A percentile compares a stretch with the other conserved stretches of the same genome.
Conservation (phyloP, 768 basidiomycete species). For the Amanita inopinata region DNA sequence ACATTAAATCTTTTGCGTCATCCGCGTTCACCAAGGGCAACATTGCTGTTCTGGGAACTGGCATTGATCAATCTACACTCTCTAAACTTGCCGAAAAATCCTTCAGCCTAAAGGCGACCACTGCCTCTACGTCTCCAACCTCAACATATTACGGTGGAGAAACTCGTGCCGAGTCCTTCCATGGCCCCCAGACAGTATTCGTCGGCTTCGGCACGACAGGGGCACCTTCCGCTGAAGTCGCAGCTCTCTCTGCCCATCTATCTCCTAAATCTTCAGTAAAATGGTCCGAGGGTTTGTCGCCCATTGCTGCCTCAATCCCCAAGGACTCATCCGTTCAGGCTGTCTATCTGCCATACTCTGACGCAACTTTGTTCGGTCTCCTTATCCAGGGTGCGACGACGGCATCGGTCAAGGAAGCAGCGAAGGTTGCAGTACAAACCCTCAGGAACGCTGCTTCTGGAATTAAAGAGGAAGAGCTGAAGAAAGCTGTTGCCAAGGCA, state of each 20-base stretch:
- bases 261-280: constrained; percentile 77
- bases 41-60: constrained; percentile 80
- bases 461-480: constrained; percentile 60
- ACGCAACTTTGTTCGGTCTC: constrained; percentile 82
- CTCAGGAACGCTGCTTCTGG: constrained; percentile 55
- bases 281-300: constrained; percentile 71
- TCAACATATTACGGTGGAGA: constrained; percentile 75
- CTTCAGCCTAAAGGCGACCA: constrained; percentile 36
- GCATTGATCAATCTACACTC: constrained; percentile 67
- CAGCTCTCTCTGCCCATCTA: constrained; percentile 72
- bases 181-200: constrained; percentile 68
- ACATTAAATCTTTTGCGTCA: constrained; percentile 67
- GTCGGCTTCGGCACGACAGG: constrained; percentile 79
- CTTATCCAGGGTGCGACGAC: constrained; percentile 62
- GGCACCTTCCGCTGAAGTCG: constrained; percentile 57
- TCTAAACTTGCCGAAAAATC: constrained; percentile 62
- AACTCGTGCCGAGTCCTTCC: constrained; percentile 56
- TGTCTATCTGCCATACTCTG: constrained; percentile 83
- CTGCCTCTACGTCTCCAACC: constrained; percentile 25
- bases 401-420: constrained; percentile 56
- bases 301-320: constrained; percentile 54
- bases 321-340: constrained; percentile 53
- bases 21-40: constrained; percentile 70
- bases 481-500: constrained; percentile 78
- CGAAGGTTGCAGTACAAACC: constrained; percentile 56